These are phyloP conservation scores for Fusarium sarcochroum DNA, from an alignment of 2,329 filamentous ascomycete genomes.

Conservation along the genomic window DNA sequence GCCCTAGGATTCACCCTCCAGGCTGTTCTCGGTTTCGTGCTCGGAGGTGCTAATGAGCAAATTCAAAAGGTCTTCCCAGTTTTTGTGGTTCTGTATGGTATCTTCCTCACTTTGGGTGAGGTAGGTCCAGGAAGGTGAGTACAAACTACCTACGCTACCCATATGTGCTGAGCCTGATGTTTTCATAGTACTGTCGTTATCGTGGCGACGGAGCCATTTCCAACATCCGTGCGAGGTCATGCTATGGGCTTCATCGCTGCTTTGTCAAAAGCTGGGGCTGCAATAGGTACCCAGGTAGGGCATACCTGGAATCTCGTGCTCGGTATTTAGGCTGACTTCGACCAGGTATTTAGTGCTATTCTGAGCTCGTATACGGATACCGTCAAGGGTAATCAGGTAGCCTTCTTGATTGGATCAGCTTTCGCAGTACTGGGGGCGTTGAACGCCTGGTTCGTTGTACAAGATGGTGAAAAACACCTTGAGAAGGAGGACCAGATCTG, in stretches of 20 bases:
- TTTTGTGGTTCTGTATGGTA: slow-evolving; percentile 1
- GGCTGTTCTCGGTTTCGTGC: not conserved
- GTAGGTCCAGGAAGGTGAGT: slow-evolving; percentile 4
- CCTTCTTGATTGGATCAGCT: not conserved
- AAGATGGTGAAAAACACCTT: slow-evolving; percentile 4
- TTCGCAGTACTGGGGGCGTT: slow-evolving; percentile 5
- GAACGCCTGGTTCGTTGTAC: slow-evolving; percentile 13
- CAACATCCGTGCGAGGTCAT: slow-evolving; percentile 11
- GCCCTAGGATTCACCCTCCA: not conserved
- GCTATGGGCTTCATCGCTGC: slow-evolving; percentile 2
- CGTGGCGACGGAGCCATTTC: slow-evolving; percentile 13
- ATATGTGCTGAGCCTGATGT: not conserved
- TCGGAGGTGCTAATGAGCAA: not conserved
- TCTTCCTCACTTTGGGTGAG: not conserved
- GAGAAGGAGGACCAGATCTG: slow-evolving; percentile 19
- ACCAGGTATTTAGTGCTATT: not conserved
- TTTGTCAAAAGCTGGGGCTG: slow-evolving; percentile 15
- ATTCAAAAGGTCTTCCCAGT: not conserved
- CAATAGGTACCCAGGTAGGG: slow-evolving; percentile 7
- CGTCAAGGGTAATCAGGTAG: slow-evolving; percentile 9
- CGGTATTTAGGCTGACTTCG: not conserved
- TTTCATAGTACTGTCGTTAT: not conserved
- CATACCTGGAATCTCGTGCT: accelerated
- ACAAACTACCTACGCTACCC: accelerated
- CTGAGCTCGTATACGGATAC: slow-evolving; percentile 5